Base-by-base conservation (phyloP, 1,284 basidiomycete species). In the Cutaneotrichosporon sp. region DNA sequence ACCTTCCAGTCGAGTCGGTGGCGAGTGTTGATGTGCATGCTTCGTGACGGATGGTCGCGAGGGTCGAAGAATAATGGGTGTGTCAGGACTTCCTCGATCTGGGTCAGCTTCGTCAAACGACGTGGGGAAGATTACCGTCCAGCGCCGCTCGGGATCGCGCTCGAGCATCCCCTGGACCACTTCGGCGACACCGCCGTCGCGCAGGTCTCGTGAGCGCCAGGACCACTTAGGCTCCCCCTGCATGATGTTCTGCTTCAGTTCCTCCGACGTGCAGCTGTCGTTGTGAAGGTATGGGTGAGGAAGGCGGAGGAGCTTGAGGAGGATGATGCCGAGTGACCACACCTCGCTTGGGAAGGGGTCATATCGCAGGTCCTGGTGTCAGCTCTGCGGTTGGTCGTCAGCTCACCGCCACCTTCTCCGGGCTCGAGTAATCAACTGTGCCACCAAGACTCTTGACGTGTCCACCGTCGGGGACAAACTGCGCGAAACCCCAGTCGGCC, bases 401-500 rank as follows among this genome's bases (percentile, higher is more conserved):
- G 22, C 73, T 62, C 49, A 77, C 77, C 6, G 64, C 66, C 7
- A 72, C 63, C 61, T 80, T 80, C 58, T 77, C 72, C 0, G 79
- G 79, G 62, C 75, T 75, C 7, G 74, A 70, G 59, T 79, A 80
- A 24, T 79, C 75, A 45, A 74, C 33, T 0, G 79, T 80, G 0
- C 79, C 79, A 13, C 79, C 79, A 1, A 67, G 62, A 47, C 76
- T 73, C 50, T 55, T 60, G 34, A 76, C 71, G 10, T 24, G 36
- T 29, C 62, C 69, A 5, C 66, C 67, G 18, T 65, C 5, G 0
- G 76, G 71, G 34, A 54, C 62, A 63, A 80, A 76, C 34, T 75
- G 74, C 25, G 72, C 71, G 60, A 80, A 79, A 0, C 79, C 79
- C 59, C 79, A 78, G 57, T 80, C 79, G 13, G 73, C 74, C 3